Evolutionary conservation across 208 protist species (phyloP).

Genomic region (Leishmania turanica): DNA sequence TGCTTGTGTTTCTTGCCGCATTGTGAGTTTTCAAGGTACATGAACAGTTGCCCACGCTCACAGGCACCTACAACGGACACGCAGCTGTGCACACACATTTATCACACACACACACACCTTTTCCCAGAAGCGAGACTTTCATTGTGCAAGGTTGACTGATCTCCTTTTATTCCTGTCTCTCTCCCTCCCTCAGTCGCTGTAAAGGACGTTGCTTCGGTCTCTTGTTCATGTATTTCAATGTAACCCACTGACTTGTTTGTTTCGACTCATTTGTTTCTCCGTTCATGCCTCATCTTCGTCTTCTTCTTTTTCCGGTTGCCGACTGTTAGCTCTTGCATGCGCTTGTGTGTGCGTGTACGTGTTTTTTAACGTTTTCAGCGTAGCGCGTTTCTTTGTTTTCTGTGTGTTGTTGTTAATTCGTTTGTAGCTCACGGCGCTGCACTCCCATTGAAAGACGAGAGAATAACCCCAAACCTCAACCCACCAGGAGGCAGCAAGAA

Average conservation of each 20-base stretch:
- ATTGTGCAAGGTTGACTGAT: slow-evolving; percentile 3
- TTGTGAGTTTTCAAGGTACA: neutral
- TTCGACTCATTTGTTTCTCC: slow-evolving; percentile 2
- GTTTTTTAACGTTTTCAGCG: slow-evolving; percentile 1
- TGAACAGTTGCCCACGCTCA: neutral
- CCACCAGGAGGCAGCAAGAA: neutral
- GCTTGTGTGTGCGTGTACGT: neutral
- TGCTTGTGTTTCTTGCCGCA: neutral
- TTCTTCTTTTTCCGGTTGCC: neutral
- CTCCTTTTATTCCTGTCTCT: neutral
- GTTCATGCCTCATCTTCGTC: neutral
- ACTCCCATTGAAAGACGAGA: neutral
- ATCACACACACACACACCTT: neutral
- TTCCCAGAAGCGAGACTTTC: neutral
- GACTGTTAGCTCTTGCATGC: neutral
- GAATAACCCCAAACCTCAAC: too few relatives aligned
- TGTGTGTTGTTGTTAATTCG: neutral
- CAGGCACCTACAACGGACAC: neutral
- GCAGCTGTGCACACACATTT: neutral
- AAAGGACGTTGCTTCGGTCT: slow-evolving; percentile 10
- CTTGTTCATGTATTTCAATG: slow-evolving; percentile 2
- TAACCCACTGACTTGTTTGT: neutral
- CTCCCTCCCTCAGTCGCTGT: neutral
- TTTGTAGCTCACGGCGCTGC: neutral
- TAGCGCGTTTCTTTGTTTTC: neutral